Conservation (phyloP, 1,284 basidiomycete genomes). For the Ceratobasidium theobromae region DNA sequence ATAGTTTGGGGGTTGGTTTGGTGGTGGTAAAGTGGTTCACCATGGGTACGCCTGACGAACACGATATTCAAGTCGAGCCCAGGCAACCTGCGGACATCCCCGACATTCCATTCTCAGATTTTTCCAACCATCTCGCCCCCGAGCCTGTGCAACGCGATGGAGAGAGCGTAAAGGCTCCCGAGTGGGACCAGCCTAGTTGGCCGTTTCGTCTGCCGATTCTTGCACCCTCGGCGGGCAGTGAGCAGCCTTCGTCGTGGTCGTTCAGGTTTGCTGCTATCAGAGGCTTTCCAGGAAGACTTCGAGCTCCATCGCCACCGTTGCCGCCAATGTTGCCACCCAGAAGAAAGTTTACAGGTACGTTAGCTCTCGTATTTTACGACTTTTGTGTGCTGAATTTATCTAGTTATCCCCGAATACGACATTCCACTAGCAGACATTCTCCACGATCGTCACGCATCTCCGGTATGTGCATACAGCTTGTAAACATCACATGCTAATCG, state of each 20-base stretch:
- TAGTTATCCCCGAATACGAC: conserved; percentile 26
- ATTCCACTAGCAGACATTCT: conserved; percentile 19
- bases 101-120: conserved; percentile 14
- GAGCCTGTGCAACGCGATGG: background rate
- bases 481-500: background rate
- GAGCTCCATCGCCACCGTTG: background rate
- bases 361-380: background rate
- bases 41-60: no score
- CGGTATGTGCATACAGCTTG: background rate
- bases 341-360: conserved; percentile 2
- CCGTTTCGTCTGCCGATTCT: conserved; percentile 7
- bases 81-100: background rate
- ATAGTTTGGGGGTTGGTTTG: no score
- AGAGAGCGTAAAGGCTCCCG: background rate
- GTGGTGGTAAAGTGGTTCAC: no score
- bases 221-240: background rate
- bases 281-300: background rate
- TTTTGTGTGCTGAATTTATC: background rate
- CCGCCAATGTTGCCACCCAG: background rate
- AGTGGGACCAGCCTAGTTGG: background rate
- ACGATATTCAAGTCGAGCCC: no score
- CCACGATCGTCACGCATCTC: conserved; percentile 17
- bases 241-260: conserved; percentile 20
- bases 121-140: background rate
- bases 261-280: background rate